These are phyloP conservation scores for Trapa bicornis DNA, from an alignment of 345 rosid species.

Conservation along the genomic window DNA sequence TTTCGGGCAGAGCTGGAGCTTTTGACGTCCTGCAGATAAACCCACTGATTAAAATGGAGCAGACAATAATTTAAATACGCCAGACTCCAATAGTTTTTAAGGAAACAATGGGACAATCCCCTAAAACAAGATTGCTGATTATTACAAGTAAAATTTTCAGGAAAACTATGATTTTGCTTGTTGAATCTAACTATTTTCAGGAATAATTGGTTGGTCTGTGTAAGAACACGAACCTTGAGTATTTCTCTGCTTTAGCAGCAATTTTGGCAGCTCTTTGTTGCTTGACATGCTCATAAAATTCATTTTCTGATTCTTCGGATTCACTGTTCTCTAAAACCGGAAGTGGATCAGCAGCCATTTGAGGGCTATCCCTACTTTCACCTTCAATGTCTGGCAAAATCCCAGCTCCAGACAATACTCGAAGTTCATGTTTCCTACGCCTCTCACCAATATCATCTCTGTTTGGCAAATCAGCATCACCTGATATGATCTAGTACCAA, in stretches of 20 bases:
- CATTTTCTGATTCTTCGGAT: slow-evolving; percentile 41
- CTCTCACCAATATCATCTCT: slow-evolving; percentile 95
- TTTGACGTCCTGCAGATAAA: slow-evolving; percentile 23
- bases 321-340: slow-evolving; percentile 23
- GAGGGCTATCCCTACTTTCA: slow-evolving; percentile 18
- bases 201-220: neutral
- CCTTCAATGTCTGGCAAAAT: slow-evolving; percentile 47
- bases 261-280: slow-evolving; percentile 42
- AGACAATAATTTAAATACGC: neutral
- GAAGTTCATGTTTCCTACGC: slow-evolving; percentile 73
- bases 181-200: neutral
- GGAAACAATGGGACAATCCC: neutral
- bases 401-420: slow-evolving; percentile 75
- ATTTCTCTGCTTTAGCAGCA: slow-evolving; percentile 55
- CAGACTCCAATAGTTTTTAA: no score
- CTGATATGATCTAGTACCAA: slow-evolving; percentile 45
- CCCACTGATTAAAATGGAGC: neutral
- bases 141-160: no score
- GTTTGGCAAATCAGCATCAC: slow-evolving; percentile 80
- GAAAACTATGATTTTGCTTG: neutral
- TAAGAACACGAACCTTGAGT: slow-evolving; percentile 35
- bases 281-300: slow-evolving; percentile 51
- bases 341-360: slow-evolving; percentile 20
- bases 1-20: slow-evolving; percentile 39
- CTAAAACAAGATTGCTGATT: neutral